Conservation (phyloP, 768 basidiomycete genomes). For the Boletus eberwhitei region DNA sequence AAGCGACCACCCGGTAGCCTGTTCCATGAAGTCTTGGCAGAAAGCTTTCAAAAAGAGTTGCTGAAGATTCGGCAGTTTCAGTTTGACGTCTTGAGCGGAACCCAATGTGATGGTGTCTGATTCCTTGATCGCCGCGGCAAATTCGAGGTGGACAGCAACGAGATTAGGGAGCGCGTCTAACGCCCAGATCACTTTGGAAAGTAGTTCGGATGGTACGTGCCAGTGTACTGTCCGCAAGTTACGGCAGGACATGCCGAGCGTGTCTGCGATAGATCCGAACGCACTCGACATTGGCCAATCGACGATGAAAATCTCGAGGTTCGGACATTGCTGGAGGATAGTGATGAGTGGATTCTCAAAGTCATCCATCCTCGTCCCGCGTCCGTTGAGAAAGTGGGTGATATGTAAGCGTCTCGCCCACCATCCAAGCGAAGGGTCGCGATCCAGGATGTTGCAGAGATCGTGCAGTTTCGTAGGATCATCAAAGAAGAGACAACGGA, state of each 20-base stretch:
- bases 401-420: conserved; percentile 74
- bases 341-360: conserved; percentile 53
- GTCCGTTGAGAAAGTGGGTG: conserved; percentile 45
- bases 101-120: conserved; percentile 55
- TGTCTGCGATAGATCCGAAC: conserved; percentile 63
- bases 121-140: conserved; percentile 32
- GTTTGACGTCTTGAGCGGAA: conserved; percentile 52
- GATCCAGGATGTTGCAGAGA: conserved; percentile 51
- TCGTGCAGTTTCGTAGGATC: conserved; percentile 52
- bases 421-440: conserved; percentile 57
- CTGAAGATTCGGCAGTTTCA: conserved; percentile 52
- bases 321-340: conserved; percentile 63
- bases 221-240: conserved; percentile 61
- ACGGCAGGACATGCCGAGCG: conserved; percentile 50
- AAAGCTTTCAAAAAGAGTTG: conserved; percentile 63
- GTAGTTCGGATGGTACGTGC: conserved; percentile 50
- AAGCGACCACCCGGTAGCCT: conserved; percentile 63
- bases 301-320: conserved; percentile 69
- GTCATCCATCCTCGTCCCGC: conserved; percentile 42
- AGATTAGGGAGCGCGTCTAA: conserved; percentile 59
- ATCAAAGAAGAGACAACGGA: conserved; percentile 66
- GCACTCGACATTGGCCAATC: conserved; percentile 59
- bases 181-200: conserved; percentile 71
- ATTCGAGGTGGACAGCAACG: conserved; percentile 54
- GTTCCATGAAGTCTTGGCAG: conserved; percentile 65